Percentiles rank a stretch among this genome's conserved stretches.
phyloP scores from a whole-genome alignment of 2,329 filamentous ascomycete species.

The Sordariomycetes sp. region DNA sequence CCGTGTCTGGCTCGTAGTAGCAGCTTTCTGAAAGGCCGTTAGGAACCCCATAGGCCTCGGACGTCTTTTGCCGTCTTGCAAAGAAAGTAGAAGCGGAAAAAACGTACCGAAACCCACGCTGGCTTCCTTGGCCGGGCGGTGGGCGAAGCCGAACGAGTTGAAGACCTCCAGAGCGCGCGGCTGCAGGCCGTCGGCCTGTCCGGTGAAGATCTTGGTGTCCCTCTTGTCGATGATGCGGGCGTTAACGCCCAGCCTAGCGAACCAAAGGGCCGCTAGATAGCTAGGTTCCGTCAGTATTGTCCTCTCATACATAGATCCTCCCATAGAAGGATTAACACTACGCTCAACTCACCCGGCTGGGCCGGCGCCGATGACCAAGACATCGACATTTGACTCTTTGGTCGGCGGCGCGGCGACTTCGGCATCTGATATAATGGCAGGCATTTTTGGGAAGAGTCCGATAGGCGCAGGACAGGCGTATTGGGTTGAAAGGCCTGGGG shows the following conservation, averaged over 20 bases:
- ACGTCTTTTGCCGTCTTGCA: no score
- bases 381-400: constrained; percentile 14
- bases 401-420: not conserved
- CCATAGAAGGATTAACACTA: not conserved
- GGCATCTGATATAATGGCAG: not conserved
- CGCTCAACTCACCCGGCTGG: constrained; percentile 17
- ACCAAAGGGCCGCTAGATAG: constrained; percentile 31
- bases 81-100: no score
- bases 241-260: constrained; percentile 26
- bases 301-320: not conserved
- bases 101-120: constrained; percentile 22
- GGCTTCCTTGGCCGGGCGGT: constrained; percentile 53
- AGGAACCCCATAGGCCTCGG: no score
- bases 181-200: constrained; percentile 40
- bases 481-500: no score
- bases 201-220: constrained; percentile 21
- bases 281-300: constrained; percentile 6
- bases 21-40: not conserved
- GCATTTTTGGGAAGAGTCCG: not conserved
- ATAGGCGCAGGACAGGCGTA: no score
- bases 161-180: constrained; percentile 62
- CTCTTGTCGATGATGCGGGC: constrained; percentile 35
- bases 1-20: constrained; percentile 51
- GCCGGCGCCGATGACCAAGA: constrained; percentile 33
- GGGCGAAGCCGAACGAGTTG: constrained; percentile 57